These are phyloP conservation scores for Pontederia crassipes DNA, from an alignment of 176 grass and related monocot species.

Conservation along the genomic window DNA sequence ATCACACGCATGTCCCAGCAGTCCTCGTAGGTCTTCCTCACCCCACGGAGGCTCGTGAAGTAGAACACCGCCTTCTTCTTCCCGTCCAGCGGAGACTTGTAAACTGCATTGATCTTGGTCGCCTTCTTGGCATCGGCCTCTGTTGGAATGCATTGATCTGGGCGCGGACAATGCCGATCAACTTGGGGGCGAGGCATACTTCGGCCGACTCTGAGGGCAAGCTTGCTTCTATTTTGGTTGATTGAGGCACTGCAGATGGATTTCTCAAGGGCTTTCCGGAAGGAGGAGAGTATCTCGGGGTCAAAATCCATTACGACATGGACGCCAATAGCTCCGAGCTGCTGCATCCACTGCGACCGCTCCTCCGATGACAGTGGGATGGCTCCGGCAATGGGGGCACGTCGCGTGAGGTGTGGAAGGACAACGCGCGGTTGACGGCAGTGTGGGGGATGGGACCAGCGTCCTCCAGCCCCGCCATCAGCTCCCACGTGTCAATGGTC, in stretches of 20 bases:
- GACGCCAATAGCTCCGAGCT: constrained; percentile 2
- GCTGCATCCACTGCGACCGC: constrained; percentile 35
- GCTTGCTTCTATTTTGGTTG: constrained; percentile 9
- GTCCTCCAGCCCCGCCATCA: constrained; percentile 93
- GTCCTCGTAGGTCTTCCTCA: constrained; percentile 67
- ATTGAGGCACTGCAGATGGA: background rate
- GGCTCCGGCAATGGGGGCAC: background rate
- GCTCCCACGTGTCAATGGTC: constrained; percentile 93
- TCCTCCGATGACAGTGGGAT: background rate
- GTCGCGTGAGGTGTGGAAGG: constrained; percentile 14
- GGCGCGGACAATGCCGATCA: background rate
- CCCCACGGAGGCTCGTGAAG: constrained; percentile 67
- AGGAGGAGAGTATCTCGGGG: constrained; percentile 37
- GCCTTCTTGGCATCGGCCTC: constrained; percentile 26
- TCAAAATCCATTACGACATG: constrained; percentile 33
- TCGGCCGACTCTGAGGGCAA: background rate
- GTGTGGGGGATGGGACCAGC: constrained; percentile 15
- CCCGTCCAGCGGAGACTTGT: constrained; percentile 21
- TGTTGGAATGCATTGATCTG: constrained; percentile 21
- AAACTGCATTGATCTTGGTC: background rate
- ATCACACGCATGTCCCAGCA: constrained; percentile 50
- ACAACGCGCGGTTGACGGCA: constrained; percentile 15
- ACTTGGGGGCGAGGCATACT: background rate
- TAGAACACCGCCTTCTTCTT: constrained; percentile 56
- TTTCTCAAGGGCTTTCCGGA: constrained; percentile 38